These are phyloP conservation scores for Candida labiduridarum DNA, from an alignment of 1,139 yeast genomes.

Conservation along the genomic window DNA sequence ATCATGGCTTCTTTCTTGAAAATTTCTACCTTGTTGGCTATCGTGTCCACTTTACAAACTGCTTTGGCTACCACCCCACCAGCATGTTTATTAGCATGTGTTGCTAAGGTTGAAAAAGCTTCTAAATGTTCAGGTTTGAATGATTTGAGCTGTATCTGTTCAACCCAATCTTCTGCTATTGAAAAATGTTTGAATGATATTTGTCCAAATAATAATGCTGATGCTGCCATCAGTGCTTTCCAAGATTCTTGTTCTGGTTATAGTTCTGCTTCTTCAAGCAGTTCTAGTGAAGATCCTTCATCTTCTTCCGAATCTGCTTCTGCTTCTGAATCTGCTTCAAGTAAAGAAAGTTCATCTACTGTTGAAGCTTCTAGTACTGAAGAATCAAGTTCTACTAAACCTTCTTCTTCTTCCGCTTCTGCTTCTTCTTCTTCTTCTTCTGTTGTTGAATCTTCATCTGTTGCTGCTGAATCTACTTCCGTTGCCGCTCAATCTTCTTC, in stretches of 20 bases:
- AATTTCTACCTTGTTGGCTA: slow-evolving; percentile 50
- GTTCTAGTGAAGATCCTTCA: slow-evolving; percentile 26
- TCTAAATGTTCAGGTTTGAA: slow-evolving; percentile 58
- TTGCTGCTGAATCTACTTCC: slow-evolving; percentile 10
- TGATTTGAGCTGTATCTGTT: slow-evolving; percentile 68
- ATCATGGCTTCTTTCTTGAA: slow-evolving; percentile 22
- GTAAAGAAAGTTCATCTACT: slow-evolving; percentile 28
- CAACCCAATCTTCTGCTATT: slow-evolving; percentile 50
- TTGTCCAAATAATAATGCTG: slow-evolving; percentile 67
- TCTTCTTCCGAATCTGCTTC: slow-evolving; percentile 23
- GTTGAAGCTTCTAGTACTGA: slow-evolving; percentile 20
- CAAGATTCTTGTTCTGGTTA: slow-evolving; percentile 52
- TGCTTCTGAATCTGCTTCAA: slow-evolving; percentile 23
- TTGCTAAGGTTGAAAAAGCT: slow-evolving; percentile 63
- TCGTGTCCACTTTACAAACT: slow-evolving; percentile 51
- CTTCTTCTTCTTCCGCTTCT: slow-evolving; percentile 8
- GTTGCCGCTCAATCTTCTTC: slow-evolving; percentile 10
- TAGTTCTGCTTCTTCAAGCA: slow-evolving; percentile 19
- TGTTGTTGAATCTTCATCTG: slow-evolving; percentile 3
- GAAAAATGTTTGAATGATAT: slow-evolving; percentile 59
- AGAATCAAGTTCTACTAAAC: slow-evolving; percentile 14
- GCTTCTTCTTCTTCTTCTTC: slow-evolving; percentile 6
- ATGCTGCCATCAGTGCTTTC: slow-evolving; percentile 60
- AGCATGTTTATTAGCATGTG: slow-evolving; percentile 89
- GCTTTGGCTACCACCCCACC: slow-evolving; percentile 73